Evolutionary conservation across 1,284 basidiomycete species (phyloP).

Genomic region (Paramarasmius palmivorus): DNA sequence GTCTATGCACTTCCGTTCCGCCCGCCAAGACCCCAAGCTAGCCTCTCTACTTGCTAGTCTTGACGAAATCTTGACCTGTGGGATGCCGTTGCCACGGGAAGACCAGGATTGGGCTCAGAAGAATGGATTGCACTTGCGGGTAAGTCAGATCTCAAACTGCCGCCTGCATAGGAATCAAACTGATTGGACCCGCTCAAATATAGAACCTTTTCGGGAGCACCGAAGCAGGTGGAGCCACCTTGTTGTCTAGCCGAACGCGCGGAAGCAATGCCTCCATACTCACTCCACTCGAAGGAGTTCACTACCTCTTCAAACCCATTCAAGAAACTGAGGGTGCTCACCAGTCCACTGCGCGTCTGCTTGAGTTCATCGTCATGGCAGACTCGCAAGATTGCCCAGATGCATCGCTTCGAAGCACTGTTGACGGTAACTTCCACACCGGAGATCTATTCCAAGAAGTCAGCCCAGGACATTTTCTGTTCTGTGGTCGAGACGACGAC

Average conservation of each 20-base stretch:
- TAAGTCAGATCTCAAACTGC: constrained; percentile 27
- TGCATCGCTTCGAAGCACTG: constrained; percentile 38
- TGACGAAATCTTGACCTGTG: constrained; percentile 61
- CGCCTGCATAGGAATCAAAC: neutral
- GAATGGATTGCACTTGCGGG: constrained; percentile 57
- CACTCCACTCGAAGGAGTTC: constrained; percentile 52
- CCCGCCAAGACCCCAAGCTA: constrained; percentile 61
- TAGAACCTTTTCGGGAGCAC: constrained; percentile 75
- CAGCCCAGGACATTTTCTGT: constrained; percentile 47
- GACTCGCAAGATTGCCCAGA: constrained; percentile 56
- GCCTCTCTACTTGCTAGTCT: constrained; percentile 54
- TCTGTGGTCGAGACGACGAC: constrained; percentile 58
- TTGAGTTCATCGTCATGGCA: constrained; percentile 51
- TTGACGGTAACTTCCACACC: constrained; percentile 58
- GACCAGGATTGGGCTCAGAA: constrained; percentile 65
- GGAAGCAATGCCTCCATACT: constrained; percentile 48
- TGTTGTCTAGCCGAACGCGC: constrained; percentile 49
- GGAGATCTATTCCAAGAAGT: constrained; percentile 58
- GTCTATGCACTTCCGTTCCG: constrained; percentile 56
- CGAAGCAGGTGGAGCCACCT: constrained; percentile 61
- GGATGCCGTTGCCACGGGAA: constrained; percentile 58
- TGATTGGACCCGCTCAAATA: constrained; percentile 6
- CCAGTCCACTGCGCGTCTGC: constrained; percentile 37
- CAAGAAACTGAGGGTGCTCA: constrained; percentile 26
- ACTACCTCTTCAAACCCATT: constrained; percentile 61